Conservation (phyloP, 345 rosid genomes). For the Laguncularia racemosa region DNA sequence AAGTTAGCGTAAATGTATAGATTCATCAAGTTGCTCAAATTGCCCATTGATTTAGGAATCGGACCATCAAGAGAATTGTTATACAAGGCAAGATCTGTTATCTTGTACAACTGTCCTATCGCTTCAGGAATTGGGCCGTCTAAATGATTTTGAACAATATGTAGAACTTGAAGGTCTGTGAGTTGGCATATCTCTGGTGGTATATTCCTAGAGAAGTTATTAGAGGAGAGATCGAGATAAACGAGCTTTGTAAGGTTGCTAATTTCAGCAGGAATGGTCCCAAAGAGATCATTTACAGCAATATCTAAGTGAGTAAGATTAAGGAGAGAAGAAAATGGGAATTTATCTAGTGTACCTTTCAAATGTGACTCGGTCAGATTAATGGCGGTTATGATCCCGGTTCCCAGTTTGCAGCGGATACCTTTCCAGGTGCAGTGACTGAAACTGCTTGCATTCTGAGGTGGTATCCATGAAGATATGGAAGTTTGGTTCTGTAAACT, state of each 20-base stretch:
- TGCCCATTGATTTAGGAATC: conserved; percentile 8
- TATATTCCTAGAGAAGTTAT: conserved; percentile 1
- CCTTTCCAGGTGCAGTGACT: too few relatives aligned
- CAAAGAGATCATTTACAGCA: conserved; percentile 8
- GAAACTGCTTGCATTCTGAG: too few relatives aligned
- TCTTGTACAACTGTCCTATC: conserved; percentile 9
- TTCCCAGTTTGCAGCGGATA: too few relatives aligned
- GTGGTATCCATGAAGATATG: too few relatives aligned
- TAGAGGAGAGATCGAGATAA: conserved; percentile 2
- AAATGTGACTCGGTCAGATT: conserved; percentile 6
- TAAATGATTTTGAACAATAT: conserved; percentile 1
- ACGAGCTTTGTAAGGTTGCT: conserved; percentile 8
- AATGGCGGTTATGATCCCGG: not conserved
- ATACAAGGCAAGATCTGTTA: not conserved
- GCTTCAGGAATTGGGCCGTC: conserved; percentile 14
- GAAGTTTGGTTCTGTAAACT: too few relatives aligned
- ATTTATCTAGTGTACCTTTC: conserved; percentile 11
- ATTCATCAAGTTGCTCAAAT: too few relatives aligned
- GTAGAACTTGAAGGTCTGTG: not conserved
- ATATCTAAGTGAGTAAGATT: conserved; percentile 16
- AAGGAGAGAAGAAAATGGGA: conserved; percentile 15
- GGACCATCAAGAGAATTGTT: not conserved
- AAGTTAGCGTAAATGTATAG: conserved; percentile 1
- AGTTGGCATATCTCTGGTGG: conserved; percentile 11
- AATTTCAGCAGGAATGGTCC: conserved; percentile 16